These are phyloP conservation scores for Chrysoporthe austroafricana DNA, from an alignment of 2,329 filamentous ascomycete species.

Conservation along the genomic window DNA sequence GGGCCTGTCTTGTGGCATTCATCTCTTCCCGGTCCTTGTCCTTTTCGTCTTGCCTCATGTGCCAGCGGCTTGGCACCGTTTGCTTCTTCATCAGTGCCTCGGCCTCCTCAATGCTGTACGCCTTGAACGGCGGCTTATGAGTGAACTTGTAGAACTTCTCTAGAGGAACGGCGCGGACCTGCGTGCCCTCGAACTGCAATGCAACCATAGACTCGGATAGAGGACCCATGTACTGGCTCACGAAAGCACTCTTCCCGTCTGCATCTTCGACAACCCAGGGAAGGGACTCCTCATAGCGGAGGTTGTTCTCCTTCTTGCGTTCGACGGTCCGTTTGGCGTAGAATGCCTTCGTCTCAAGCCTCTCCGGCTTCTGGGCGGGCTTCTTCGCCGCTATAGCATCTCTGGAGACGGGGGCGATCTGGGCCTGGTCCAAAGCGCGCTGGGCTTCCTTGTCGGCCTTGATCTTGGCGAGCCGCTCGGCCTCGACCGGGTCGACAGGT, in stretches of 20 bases:
- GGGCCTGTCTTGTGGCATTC: slow-evolving; percentile 58
- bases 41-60: slow-evolving; percentile 70
- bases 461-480: slow-evolving; percentile 67
- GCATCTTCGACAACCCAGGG: slow-evolving; percentile 98
- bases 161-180: slow-evolving; percentile 84
- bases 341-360: slow-evolving; percentile 80
- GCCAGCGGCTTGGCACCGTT: slow-evolving; percentile 77
- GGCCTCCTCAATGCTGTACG: slow-evolving; percentile 80
- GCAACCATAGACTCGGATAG: slow-evolving; percentile 86
- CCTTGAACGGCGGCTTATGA: slow-evolving; percentile 77
- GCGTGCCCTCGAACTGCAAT: slow-evolving; percentile 69
- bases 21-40: slow-evolving; percentile 62
- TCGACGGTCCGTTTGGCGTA: slow-evolving; percentile 80
- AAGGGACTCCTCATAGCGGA: slow-evolving; percentile 90
- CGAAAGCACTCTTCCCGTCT: slow-evolving; percentile 93
- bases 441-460: slow-evolving; percentile 84
- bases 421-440: slow-evolving; percentile 83
- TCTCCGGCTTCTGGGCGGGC: slow-evolving; percentile 66
- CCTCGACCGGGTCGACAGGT: slow-evolving; percentile 59
- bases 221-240: slow-evolving; percentile 86
- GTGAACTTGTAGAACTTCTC: slow-evolving; percentile 96
- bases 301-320: slow-evolving; percentile 72
- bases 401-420: slow-evolving; percentile 84
- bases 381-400: slow-evolving; percentile 52
- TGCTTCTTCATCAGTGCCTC: slow-evolving; percentile 84